Conservation (phyloP, 352 stramenopile genomes). For the Pythium dissimile region DNA sequence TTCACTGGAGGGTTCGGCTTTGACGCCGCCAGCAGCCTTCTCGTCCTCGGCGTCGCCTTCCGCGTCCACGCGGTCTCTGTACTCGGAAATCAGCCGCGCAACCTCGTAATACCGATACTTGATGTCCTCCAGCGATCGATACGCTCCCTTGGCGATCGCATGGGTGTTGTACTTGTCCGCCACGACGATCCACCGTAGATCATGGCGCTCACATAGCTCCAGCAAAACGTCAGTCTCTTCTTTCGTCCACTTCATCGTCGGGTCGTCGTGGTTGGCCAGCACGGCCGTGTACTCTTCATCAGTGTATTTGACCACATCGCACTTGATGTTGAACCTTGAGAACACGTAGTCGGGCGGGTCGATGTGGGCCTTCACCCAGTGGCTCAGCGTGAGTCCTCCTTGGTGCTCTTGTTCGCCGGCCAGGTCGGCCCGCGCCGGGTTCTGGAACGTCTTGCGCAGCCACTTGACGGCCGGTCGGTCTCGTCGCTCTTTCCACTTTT, state of each 20-base stretch:
- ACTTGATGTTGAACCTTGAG: conserved; percentile 60
- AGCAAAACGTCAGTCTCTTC: conserved; percentile 58
- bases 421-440: conserved; percentile 44
- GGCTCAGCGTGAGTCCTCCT: conserved; percentile 41
- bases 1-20: not conserved
- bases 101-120: conserved; percentile 75
- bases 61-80: conserved; percentile 25
- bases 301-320: conserved; percentile 44
- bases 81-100: conserved; percentile 39
- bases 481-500: conserved; percentile 59
- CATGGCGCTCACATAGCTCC: conserved; percentile 44
- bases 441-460: conserved; percentile 60
- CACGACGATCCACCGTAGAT: conserved; percentile 67
- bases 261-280: conserved; percentile 38
- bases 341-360: conserved; percentile 65
- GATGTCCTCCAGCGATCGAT: conserved; percentile 56
- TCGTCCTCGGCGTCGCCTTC: not conserved
- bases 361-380: conserved; percentile 62
- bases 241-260: conserved; percentile 58
- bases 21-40: not conserved
- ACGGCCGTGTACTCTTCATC: conserved; percentile 48
- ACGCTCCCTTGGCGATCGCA: conserved; percentile 29
- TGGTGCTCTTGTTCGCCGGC: conserved; percentile 33
- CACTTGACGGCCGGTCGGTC: conserved; percentile 52
- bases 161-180: conserved; percentile 54